These are phyloP conservation scores for Coemansia aciculifera DNA, from an alignment of 192 early-diverging fungal genomes.

Conservation along the genomic window DNA sequence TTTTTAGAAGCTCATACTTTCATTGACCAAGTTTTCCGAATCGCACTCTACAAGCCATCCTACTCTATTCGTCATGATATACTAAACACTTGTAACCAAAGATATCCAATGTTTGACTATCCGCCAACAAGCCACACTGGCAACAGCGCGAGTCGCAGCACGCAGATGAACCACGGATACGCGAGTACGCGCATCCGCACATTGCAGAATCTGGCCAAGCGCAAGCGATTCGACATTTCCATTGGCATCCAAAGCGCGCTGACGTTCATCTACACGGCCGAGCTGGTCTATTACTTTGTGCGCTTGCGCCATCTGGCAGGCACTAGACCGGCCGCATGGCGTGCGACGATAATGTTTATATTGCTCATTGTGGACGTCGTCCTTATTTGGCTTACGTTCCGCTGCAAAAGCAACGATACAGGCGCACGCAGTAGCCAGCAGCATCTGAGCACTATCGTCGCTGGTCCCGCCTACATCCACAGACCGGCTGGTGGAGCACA, in stretches of 20 bases:
- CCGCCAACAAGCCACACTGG: slow-evolving; percentile 12
- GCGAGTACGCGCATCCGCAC: slow-evolving; percentile 10
- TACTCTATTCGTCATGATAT: background rate
- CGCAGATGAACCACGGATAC: slow-evolving; percentile 16
- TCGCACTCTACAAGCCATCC: background rate
- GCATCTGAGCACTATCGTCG: background rate
- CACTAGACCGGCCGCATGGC: slow-evolving; percentile 40
- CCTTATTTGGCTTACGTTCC: slow-evolving; percentile 49
- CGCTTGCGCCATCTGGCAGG: slow-evolving; percentile 39
- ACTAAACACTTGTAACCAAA: background rate
- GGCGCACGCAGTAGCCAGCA: background rate
- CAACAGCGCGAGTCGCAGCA: slow-evolving; percentile 6
- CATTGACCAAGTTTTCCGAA: background rate
- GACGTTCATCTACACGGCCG: slow-evolving; percentile 32
- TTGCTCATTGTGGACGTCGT: slow-evolving; percentile 39
- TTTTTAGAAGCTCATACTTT: background rate
- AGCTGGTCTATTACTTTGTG: slow-evolving; percentile 48
- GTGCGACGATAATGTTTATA: slow-evolving; percentile 43
- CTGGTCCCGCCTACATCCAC: background rate
- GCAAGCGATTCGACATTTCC: slow-evolving; percentile 46
- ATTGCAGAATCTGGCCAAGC: slow-evolving; percentile 18
- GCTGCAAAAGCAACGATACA: slow-evolving; percentile 19
- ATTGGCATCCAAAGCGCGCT: slow-evolving; percentile 42
- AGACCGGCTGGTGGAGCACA: background rate
- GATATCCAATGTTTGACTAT: slow-evolving; percentile 29